phyloP scores from a whole-genome alignment of 495 filamentous ascomycete genomes.

The Hypomontagnella monticulosa region DNA sequence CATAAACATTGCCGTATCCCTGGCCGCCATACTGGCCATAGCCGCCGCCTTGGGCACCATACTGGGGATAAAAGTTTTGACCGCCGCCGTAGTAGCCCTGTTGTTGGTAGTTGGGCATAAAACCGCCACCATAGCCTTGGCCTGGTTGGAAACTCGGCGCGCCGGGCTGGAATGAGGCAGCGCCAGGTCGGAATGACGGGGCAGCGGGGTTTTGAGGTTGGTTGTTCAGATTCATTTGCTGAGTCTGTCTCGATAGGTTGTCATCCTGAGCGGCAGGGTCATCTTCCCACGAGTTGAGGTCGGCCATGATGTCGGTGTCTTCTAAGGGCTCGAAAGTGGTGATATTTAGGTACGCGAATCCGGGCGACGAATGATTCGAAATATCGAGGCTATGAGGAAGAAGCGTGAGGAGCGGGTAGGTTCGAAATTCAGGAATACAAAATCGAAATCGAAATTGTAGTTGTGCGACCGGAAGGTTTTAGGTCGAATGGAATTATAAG shows the following conservation, averaged over 20 bases:
- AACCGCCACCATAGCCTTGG: constrained; percentile 65
- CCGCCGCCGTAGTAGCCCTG: constrained; percentile 58
- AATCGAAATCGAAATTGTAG: constrained; percentile 5
- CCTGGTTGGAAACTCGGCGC: constrained; percentile 82
- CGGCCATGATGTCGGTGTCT: constrained; percentile 71
- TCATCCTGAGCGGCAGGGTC: constrained; percentile 89
- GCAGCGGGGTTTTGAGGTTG: constrained; percentile 54
- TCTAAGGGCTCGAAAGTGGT: not conserved
- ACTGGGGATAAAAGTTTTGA: constrained; percentile 66
- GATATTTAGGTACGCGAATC: not conserved
- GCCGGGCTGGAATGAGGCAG: constrained; percentile 80
- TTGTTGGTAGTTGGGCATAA: constrained; percentile 59
- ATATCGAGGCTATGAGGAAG: not conserved
- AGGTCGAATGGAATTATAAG: constrained; percentile 4
- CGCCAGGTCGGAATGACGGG: constrained; percentile 75
- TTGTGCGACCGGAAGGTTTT: constrained; percentile 30
- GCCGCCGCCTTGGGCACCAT: constrained; percentile 54
- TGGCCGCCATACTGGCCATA: constrained; percentile 68
- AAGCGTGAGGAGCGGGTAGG: not conserved
- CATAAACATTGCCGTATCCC: constrained; percentile 60
- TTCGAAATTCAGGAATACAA: not conserved
- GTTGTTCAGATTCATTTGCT: constrained; percentile 77
- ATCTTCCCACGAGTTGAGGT: constrained; percentile 95
- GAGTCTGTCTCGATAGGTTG: constrained; percentile 79
- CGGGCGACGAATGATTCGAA: not conserved